These are phyloP conservation scores for Sarocladium kiliense DNA, from an alignment of 2,329 filamentous ascomycete species.

Conservation along the genomic window DNA sequence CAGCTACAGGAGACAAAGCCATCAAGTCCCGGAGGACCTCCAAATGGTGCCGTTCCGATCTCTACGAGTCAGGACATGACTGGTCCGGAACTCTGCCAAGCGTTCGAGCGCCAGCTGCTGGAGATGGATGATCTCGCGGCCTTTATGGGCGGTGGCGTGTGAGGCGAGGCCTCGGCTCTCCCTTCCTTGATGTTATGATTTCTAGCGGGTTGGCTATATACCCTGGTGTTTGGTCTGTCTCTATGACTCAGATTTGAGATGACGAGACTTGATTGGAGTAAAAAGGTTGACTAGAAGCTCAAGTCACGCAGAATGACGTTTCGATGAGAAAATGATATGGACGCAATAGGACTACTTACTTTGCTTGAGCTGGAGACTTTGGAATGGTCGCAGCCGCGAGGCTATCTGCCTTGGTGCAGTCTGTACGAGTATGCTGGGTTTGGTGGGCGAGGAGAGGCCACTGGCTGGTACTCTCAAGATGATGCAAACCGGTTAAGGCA, in stretches of 20 bases:
- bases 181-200: background rate
- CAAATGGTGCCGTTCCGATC: constrained; percentile 20
- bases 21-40: constrained; percentile 24
- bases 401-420: too few relatives aligned
- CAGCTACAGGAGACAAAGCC: constrained; percentile 28
- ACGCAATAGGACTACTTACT: background rate
- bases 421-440: too few relatives aligned
- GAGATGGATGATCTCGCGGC: constrained; percentile 57
- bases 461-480: background rate
- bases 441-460: background rate
- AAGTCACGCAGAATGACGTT: background rate
- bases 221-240: background rate
- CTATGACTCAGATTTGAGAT: background rate
- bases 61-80: constrained; percentile 49
- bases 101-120: constrained; percentile 55
- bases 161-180: background rate
- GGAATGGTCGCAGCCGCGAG: background rate
- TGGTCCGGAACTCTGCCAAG: constrained; percentile 50
- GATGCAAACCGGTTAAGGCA: too few relatives aligned
- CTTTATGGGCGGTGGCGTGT: constrained; percentile 59
- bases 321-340: background rate
- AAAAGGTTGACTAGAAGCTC: background rate
- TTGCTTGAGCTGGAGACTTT: background rate
- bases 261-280: background rate
- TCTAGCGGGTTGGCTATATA: constrained; percentile 3